Percentiles rank a stretch among this genome's conserved stretches.
Evolutionary conservation across 441 rosid species (phyloP).

Genomic region (Sinapis alba): DNA sequence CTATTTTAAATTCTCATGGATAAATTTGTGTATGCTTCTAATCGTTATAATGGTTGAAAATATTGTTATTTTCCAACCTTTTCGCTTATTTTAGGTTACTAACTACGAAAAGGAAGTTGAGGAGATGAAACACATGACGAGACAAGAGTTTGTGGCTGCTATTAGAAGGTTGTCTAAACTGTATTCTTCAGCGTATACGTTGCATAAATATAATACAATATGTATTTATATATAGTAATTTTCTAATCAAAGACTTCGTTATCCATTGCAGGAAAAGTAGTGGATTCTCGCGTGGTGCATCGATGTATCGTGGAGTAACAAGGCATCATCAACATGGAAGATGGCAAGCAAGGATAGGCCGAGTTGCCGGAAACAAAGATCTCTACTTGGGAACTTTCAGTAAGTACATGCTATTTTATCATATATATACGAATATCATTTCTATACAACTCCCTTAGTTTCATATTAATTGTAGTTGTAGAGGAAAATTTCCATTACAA

Average conservation of each 20-base stretch:
- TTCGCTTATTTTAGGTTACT: slow-evolving; percentile 54
- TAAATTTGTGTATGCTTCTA: not conserved
- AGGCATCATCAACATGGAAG: slow-evolving; percentile 99
- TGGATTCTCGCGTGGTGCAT: slow-evolving; percentile 98
- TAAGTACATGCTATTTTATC: slow-evolving; percentile 43
- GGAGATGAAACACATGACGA: slow-evolving; percentile 98
- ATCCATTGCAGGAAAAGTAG: slow-evolving; percentile 78
- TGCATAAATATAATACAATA: not conserved
- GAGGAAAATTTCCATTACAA: too few relatives aligned
- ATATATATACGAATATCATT: not conserved
- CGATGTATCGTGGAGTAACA: slow-evolving; percentile 99
- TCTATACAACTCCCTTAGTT: too few relatives aligned
- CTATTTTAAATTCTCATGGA: not conserved
- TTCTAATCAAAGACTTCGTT: slow-evolving; percentile 8
- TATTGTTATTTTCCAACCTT: not conserved
- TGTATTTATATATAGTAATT: not conserved
- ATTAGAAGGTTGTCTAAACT: slow-evolving; percentile 66
- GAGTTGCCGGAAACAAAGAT: slow-evolving; percentile 99
- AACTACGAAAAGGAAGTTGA: slow-evolving; percentile 95
- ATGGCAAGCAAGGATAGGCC: slow-evolving; percentile 99
- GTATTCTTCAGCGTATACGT: not conserved
- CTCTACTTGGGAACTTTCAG: slow-evolving; percentile 98
- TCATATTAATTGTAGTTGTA: too few relatives aligned
- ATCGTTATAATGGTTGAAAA: not conserved
- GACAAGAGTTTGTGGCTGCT: slow-evolving; percentile 96